These are phyloP conservation scores for Globisporangium megalacanthum DNA, from an alignment of 352 stramenopile species.

Conservation along the genomic window DNA sequence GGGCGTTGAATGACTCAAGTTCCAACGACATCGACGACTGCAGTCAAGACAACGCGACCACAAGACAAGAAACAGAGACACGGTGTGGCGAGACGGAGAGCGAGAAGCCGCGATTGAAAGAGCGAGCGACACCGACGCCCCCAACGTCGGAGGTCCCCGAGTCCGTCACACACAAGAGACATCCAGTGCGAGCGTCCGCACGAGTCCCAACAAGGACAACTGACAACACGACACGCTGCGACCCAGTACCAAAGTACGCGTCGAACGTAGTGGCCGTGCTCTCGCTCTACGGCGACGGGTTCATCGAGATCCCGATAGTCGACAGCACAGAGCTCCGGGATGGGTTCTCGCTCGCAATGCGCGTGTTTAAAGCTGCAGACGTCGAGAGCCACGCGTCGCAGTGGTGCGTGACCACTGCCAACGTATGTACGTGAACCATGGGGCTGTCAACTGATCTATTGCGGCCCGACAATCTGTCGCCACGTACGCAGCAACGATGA, in stretches of 20 bases:
- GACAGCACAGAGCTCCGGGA: conserved; percentile 9
- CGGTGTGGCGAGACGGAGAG: too few relatives aligned
- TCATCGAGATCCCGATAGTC: conserved; percentile 29
- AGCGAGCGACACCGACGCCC: too few relatives aligned
- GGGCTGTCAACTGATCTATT: background rate
- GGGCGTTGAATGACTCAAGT: too few relatives aligned
- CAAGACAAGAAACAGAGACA: too few relatives aligned
- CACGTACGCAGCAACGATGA: conserved; percentile 20
- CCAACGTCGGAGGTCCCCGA: too few relatives aligned
- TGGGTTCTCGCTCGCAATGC: conserved; percentile 30
- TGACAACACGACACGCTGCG: background rate
- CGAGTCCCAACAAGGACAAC: background rate
- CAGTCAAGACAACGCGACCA: background rate
- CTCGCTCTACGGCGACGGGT: conserved; percentile 47
- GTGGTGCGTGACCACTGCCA: conserved; percentile 13
- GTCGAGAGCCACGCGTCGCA: conserved; percentile 21
- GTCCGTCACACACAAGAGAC: too few relatives aligned
- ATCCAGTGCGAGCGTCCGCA: background rate
- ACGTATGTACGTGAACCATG: background rate
- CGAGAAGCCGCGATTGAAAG: too few relatives aligned
- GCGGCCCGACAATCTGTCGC: too few relatives aligned
- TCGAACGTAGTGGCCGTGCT: conserved; percentile 17
- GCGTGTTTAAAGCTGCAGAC: conserved; percentile 45
- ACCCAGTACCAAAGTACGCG: background rate
- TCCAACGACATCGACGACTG: too few relatives aligned